Base-by-base conservation (phyloP, 1,284 basidiomycete genomes). In the Ceratobasidium sp. region DNA sequence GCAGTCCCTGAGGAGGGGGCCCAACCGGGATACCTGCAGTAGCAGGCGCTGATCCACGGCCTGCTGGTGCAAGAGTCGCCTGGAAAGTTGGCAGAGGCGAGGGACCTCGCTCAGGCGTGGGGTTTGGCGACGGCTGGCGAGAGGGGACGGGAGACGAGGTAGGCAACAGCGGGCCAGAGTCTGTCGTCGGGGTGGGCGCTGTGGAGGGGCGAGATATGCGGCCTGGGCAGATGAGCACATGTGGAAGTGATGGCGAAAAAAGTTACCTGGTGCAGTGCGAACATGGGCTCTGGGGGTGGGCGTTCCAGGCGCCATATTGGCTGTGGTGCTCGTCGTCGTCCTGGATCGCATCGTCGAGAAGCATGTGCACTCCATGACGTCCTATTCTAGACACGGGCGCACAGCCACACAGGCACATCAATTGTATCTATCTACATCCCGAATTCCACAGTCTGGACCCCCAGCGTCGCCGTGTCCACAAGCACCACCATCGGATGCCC, bases 401-500 rank as follows among this genome's bases (percentile, higher is more conserved):
- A n/a, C 26, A n/a, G 6, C 47, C 18, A 8, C n/a, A n/a, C 47
- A 9, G 26, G 47, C 18, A 16, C 47, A n/a, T 6, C 47, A 50
- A n/a, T 6, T n/a, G 18, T n/a, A 50, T n/a, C 47, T 30, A 26
- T 26, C 26, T 46, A 73, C 43, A 75, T 41, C n/a, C 57, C 80
- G 50, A 84, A 82, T 58, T 79, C 78, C 21, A 84, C 78, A 41
- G 79, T 82, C 75, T 80, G 79, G 52, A 83, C 82, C 49, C 86
- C 86, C 64, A 91, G 81, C 21, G 86, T 88, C 76, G 82, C 81
- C 73, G 89, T 80, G 74, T 91, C 87, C 30, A 92, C 84, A 28
- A 92, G 80, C 3, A 89, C 89, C n/a, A 92, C 77, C 23, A 85
- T 80, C 3, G 89, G 88, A 4, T 87, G 87, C 75, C 87, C 82